phyloP scores from a whole-genome alignment of 2,329 filamentous ascomycete genomes.

The Hypoxylon sp. region DNA sequence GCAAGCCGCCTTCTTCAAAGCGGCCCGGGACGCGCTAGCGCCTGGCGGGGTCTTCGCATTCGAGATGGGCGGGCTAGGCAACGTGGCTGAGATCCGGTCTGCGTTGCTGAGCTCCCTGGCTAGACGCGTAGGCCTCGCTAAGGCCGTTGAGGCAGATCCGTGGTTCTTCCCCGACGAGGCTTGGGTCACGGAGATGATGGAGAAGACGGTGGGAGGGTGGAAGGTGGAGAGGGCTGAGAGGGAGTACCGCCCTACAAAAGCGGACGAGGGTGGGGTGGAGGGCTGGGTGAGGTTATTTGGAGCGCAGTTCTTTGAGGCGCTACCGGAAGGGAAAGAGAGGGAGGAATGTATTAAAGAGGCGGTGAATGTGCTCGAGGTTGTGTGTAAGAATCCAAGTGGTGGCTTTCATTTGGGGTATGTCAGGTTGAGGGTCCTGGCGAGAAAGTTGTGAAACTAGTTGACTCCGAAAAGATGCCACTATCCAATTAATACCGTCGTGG shows the following conservation, averaged over 20 bases:
- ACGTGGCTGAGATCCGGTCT: constrained; percentile 73
- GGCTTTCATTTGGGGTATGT: constrained; percentile 70
- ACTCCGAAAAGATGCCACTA: background rate
- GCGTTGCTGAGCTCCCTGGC: constrained; percentile 69
- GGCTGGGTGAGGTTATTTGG: constrained; percentile 78
- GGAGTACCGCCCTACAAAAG: constrained; percentile 75
- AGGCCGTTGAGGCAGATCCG: constrained; percentile 62
- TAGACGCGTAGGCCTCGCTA: constrained; percentile 65
- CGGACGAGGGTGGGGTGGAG: constrained; percentile 71
- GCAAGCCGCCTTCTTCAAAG: constrained; percentile 67
- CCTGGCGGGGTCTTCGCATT: constrained; percentile 73
- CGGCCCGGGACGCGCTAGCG: constrained; percentile 65
- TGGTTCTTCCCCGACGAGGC: constrained; percentile 80
- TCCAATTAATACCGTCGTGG: too few species aligned
- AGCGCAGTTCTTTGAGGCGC: constrained; percentile 68
- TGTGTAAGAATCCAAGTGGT: constrained; percentile 70
- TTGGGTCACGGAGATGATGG: constrained; percentile 65
- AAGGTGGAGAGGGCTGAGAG: constrained; percentile 68
- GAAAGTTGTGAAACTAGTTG: constrained; percentile 52
- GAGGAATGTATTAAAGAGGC: constrained; percentile 69
- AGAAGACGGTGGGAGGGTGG: constrained; percentile 63
- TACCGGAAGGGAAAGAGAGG: constrained; percentile 62
- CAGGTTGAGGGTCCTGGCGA: constrained; percentile 65
- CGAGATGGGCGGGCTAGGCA: constrained; percentile 80
- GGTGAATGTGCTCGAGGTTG: constrained; percentile 66